These are phyloP conservation scores for Hypomyces perniciosus DNA, from an alignment of 2,329 filamentous ascomycete species.

Conservation along the genomic window DNA sequence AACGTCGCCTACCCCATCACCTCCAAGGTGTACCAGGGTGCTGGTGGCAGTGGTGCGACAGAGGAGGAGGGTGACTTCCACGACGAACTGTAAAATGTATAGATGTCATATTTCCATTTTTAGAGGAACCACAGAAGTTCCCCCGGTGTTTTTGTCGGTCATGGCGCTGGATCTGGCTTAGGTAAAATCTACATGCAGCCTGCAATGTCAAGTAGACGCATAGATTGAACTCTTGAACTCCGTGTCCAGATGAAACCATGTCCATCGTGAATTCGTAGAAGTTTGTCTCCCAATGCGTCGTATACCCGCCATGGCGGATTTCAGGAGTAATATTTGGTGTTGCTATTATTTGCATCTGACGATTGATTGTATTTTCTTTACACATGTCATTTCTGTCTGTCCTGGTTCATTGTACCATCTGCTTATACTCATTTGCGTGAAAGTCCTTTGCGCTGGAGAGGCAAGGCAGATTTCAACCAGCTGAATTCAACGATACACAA, in stretches of 20 bases:
- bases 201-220: slow-evolving; percentile 27
- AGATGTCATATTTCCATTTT: slow-evolving; percentile 20
- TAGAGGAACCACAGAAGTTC: slow-evolving; percentile 12
- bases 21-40: slow-evolving; percentile 83
- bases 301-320: too few species aligned
- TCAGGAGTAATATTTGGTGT: too few species aligned
- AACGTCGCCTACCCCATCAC: slow-evolving; percentile 97
- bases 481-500: too few species aligned
- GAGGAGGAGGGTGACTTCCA: slow-evolving; percentile 62
- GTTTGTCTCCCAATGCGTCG: too few species aligned
- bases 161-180: slow-evolving; percentile 17
- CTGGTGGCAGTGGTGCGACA: slow-evolving; percentile 49
- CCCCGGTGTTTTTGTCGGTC: slow-evolving; percentile 25
- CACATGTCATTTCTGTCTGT: too few species aligned
- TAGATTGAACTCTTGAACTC: slow-evolving; percentile 10
- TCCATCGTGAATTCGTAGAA: background rate
- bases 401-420: too few species aligned
- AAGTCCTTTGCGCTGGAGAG: too few species aligned
- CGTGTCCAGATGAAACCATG: background rate
- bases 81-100: slow-evolving; percentile 68
- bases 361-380: too few species aligned
- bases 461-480: too few species aligned
- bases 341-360: too few species aligned
- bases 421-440: too few species aligned
- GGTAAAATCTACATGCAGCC: slow-evolving; percentile 17